These are phyloP conservation scores for Sclerotinia minor DNA, from an alignment of 2,329 filamentous ascomycete species.

Conservation along the genomic window DNA sequence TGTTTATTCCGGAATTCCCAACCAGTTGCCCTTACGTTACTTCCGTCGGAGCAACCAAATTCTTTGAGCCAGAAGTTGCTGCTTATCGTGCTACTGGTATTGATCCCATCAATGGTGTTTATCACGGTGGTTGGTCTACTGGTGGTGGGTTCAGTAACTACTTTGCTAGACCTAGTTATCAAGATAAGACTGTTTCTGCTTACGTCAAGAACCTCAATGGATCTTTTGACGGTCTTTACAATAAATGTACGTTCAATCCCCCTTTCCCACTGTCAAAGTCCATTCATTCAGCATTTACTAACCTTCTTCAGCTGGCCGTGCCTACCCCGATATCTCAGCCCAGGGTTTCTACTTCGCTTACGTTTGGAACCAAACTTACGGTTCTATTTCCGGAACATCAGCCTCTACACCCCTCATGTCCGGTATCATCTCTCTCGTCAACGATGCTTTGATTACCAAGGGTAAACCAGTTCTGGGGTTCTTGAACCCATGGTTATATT, in stretches of 20 bases:
- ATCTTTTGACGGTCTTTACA: constrained; percentile 50
- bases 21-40: constrained; percentile 44
- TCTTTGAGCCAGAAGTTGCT: constrained; percentile 31
- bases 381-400: constrained; percentile 50
- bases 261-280: neutral
- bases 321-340: constrained; percentile 53
- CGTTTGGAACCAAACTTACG: constrained; percentile 43
- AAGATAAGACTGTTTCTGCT: constrained; percentile 45
- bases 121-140: constrained; percentile 43
- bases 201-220: constrained; percentile 48
- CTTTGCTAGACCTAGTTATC: constrained; percentile 50
- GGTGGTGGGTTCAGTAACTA: constrained; percentile 55
- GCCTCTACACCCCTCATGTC: constrained; percentile 58
- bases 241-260: constrained; percentile 35
- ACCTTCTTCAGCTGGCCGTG: constrained; percentile 44
- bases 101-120: constrained; percentile 42
- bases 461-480: constrained; percentile 49
- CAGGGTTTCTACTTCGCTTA: constrained; percentile 58
- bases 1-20: constrained; percentile 58
- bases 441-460: constrained; percentile 57
- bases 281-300: neutral
- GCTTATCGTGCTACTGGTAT: constrained; percentile 39
- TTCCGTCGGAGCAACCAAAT: constrained; percentile 32
- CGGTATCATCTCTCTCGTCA: constrained; percentile 59
- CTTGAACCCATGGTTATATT: constrained; percentile 48